Percentiles rank a stretch among this genome's conserved stretches.
Evolutionary conservation across 2,329 filamentous ascomycete species (phyloP).

Genomic region (Penicillium glabrum): DNA sequence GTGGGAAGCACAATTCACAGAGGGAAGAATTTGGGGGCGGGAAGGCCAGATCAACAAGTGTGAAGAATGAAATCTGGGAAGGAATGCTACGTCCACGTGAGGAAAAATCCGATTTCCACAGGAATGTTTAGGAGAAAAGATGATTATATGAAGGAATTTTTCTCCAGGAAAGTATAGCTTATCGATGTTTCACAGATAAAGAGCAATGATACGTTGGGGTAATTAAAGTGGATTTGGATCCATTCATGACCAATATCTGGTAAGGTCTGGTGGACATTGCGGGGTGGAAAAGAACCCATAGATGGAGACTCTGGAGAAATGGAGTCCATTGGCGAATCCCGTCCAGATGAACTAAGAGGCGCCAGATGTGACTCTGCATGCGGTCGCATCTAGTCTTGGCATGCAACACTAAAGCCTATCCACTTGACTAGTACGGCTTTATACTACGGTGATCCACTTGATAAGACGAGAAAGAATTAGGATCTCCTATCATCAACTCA

Average conservation of each 20-base stretch:
- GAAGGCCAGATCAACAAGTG: neutral
- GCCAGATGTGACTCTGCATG: neutral
- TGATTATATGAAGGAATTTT: neutral
- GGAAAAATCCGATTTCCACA: neutral
- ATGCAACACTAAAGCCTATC: neutral
- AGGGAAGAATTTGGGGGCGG: neutral
- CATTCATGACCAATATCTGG: neutral
- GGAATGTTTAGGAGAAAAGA: neutral
- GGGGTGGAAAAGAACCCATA: neutral
- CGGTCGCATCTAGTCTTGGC: neutral
- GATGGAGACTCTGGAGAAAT: neutral
- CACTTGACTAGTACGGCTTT: neutral
- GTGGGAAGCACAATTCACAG: neutral
- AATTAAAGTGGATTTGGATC: neutral
- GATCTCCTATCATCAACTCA: neutral
- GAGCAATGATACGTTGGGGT: neutral
- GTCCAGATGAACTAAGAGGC: neutral
- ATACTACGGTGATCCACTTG: neutral
- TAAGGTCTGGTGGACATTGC: neutral
- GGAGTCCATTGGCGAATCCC: neutral
- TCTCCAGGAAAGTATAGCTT: neutral
- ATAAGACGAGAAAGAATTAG: neutral
- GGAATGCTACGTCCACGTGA: constrained; percentile 2
- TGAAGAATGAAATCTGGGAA: neutral
- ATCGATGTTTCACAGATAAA: neutral